Evolutionary conservation across 805 yeast species (phyloP).

Genomic region (Candida sakaeoensis): DNA sequence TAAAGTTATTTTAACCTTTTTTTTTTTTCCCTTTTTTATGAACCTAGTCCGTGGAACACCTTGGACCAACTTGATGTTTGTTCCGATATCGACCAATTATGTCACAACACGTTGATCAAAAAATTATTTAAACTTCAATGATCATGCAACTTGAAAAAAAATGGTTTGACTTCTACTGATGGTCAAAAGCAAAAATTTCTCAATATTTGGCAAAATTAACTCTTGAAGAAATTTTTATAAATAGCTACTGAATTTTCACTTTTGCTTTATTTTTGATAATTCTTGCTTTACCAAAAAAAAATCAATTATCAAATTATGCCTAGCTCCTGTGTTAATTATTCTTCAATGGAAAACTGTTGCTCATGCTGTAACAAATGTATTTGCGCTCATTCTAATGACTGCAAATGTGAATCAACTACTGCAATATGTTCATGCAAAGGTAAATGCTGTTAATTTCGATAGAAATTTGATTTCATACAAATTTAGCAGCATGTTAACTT

Average conservation of each 20-base stretch:
- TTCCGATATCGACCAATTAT: background rate
- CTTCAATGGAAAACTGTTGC: slow-evolving; percentile 2
- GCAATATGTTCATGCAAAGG: slow-evolving; percentile 6
- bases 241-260: background rate
- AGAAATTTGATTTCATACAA: background rate
- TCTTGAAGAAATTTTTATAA: background rate
- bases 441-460: slow-evolving; percentile 5
- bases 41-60: slow-evolving; percentile 1
- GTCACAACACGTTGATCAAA: background rate
- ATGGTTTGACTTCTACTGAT: background rate
- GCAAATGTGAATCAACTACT: slow-evolving; percentile 5
- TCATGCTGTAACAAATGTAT: slow-evolving; percentile 1
- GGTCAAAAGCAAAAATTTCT: background rate
- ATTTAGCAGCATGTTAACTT: too few relatives aligned
- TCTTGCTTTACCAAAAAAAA: too few relatives aligned
- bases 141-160: background rate
- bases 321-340: slow-evolving; percentile 3
- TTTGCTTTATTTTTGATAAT: background rate
- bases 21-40: too few relatives aligned
- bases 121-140: background rate
- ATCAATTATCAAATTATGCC: background rate
- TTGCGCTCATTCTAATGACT: slow-evolving; percentile 1
- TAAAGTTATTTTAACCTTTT: too few relatives aligned
- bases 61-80: background rate
- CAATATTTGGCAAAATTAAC: background rate